phyloP scores from a whole-genome alignment of 306 rosid species.

The Quercus mongolica region DNA sequence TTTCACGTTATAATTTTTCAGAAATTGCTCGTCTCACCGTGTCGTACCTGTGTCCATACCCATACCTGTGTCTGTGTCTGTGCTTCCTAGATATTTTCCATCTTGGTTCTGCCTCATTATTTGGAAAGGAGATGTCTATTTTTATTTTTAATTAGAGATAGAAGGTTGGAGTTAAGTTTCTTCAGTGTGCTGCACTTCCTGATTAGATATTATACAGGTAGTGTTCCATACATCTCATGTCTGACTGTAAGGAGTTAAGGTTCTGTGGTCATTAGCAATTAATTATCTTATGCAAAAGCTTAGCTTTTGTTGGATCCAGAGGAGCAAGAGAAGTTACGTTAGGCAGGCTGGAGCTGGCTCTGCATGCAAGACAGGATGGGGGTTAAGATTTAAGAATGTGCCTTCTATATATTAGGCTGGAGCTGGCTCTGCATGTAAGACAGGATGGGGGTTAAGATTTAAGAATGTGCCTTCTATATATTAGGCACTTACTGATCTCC shows the following conservation, averaged over 20 bases:
- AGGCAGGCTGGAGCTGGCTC: not conserved
- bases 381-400: too few relatives aligned
- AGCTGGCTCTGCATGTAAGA: not conserved
- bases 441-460: not conserved
- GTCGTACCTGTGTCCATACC: too few relatives aligned
- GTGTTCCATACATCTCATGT: not conserved
- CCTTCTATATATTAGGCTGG: too few relatives aligned
- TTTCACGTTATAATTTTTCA: too few relatives aligned
- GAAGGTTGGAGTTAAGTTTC: not conserved
- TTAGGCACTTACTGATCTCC: not conserved
- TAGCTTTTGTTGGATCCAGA: not conserved
- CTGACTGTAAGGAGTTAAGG: not conserved
- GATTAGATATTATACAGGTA: not conserved
- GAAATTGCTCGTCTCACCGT: too few relatives aligned
- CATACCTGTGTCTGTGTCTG: too few relatives aligned
- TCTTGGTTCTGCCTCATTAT: not conserved
- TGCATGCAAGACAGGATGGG: not conserved
- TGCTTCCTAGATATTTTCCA: not conserved
- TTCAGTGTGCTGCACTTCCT: not conserved
- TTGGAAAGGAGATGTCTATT: not conserved
- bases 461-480: not conserved
- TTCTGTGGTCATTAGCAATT: not conserved
- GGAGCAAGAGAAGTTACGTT: not conserved
- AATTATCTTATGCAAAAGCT: not conserved
- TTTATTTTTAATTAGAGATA: not conserved